Conservation (phyloP, 345 rosid species). For the Aegle marmelos region DNA sequence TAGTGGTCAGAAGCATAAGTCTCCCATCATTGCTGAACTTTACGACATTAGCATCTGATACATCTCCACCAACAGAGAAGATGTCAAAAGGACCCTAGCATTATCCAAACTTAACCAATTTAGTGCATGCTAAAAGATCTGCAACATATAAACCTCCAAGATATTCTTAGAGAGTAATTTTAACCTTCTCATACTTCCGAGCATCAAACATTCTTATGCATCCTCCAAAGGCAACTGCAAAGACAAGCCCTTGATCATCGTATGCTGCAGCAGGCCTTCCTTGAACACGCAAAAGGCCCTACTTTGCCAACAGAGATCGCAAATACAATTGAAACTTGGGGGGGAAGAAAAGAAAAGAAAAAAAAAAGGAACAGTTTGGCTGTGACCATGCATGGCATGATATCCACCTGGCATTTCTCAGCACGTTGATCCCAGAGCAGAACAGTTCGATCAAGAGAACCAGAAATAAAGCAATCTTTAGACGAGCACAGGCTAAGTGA, state of each 20-base stretch:
- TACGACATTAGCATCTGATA: constrained; percentile 79
- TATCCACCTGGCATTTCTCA: constrained; percentile 88
- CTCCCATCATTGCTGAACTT: constrained; percentile 93
- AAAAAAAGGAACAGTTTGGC: neutral
- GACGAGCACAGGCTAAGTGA: constrained; percentile 87
- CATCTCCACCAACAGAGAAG: constrained; percentile 84
- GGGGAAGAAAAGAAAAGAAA: no score
- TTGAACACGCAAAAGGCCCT: constrained; percentile 74
- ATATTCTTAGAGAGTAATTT: neutral
- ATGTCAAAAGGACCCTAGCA: constrained; percentile 84
- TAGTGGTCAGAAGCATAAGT: constrained; percentile 89
- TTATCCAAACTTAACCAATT: constrained; percentile 13
- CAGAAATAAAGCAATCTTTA: constrained; percentile 85
- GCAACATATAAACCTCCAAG: constrained; percentile 4
- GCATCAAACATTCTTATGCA: constrained; percentile 89
- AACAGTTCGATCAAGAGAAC: constrained; percentile 97
- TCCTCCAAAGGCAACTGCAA: constrained; percentile 95
- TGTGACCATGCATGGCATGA: neutral
- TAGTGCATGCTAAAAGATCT: neutral
- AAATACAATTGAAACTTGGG: neutral
- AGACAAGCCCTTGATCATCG: constrained; percentile 93
- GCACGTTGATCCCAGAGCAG: constrained; percentile 96
- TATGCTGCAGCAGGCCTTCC: constrained; percentile 97
- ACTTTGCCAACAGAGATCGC: constrained; percentile 10
- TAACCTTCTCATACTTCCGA: constrained; percentile 91